Percentiles rank a stretch among this genome's conserved stretches.
Conservation (phyloP, 202 grass and related monocot genomes). For the Bolboschoenoplectus hybrid region DNA sequence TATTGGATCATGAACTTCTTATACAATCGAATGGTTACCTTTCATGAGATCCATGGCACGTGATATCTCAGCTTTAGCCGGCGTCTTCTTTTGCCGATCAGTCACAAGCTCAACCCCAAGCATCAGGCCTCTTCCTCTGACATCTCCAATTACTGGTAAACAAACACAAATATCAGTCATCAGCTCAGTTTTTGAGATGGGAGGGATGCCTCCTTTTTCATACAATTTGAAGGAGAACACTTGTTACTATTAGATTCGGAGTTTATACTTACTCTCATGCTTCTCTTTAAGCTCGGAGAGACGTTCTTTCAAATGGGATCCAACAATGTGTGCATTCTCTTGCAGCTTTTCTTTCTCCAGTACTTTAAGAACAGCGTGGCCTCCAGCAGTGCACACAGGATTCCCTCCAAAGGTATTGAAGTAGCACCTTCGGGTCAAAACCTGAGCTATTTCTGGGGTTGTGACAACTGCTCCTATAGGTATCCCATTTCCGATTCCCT, state of each 20-base stretch:
- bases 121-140: slow-evolving; percentile 92
- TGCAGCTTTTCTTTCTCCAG: slow-evolving; percentile 93
- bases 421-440: slow-evolving; percentile 75
- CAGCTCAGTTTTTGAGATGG: not conserved
- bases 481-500: slow-evolving; percentile 97
- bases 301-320: slow-evolving; percentile 76
- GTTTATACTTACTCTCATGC: slow-evolving; percentile 61
- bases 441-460: slow-evolving; percentile 90
- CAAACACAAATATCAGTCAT: slow-evolving; percentile 28
- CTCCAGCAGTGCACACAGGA: slow-evolving; percentile 82
- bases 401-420: slow-evolving; percentile 97
- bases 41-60: slow-evolving; percentile 87
- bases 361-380: slow-evolving; percentile 79
- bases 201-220: not conserved
- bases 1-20: not conserved
- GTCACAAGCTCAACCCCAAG: slow-evolving; percentile 91
- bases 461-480: slow-evolving; percentile 92
- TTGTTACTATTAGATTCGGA: not conserved
- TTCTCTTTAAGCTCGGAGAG: slow-evolving; percentile 73
- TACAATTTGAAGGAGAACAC: not conserved
- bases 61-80: slow-evolving; percentile 71
- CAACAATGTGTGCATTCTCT: slow-evolving; percentile 76
- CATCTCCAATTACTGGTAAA: slow-evolving; percentile 76
- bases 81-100: slow-evolving; percentile 76
- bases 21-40: slow-evolving; percentile 45